These are phyloP conservation scores for Teunomyces gatunensis DNA, from an alignment of 805 yeast genomes.

Conservation along the genomic window DNA sequence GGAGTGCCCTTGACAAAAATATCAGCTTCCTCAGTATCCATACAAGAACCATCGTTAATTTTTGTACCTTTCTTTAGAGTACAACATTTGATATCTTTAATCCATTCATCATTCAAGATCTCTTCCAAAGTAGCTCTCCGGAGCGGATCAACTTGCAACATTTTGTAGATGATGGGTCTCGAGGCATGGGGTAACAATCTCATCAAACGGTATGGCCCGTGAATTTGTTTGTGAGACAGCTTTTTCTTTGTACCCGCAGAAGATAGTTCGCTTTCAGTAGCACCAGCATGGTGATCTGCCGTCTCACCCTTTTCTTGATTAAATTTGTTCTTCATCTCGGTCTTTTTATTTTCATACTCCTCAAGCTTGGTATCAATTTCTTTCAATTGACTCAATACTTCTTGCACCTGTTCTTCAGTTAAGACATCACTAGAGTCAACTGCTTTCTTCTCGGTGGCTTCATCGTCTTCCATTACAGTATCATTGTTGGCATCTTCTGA, in stretches of 20 bases:
- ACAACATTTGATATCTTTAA: slow-evolving; percentile 58
- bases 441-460: slow-evolving; percentile 3
- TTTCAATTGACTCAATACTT: slow-evolving; percentile 31
- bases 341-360: slow-evolving; percentile 33
- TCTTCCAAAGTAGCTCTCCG: slow-evolving; percentile 67
- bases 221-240: slow-evolving; percentile 54
- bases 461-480: slow-evolving; percentile 8
- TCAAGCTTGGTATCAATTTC: slow-evolving; percentile 37
- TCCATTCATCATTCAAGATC: slow-evolving; percentile 70
- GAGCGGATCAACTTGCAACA: slow-evolving; percentile 59
- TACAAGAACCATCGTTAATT: slow-evolving; percentile 16
- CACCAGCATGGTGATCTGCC: not conserved
- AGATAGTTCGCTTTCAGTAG: slow-evolving; percentile 7
- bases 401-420: slow-evolving; percentile 31
- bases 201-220: slow-evolving; percentile 81
- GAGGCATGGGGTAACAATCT: slow-evolving; percentile 81
- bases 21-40: slow-evolving; percentile 39
- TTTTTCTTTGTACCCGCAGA: slow-evolving; percentile 27
- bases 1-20: slow-evolving; percentile 36
- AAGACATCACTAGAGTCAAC: slow-evolving; percentile 21
- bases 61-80: slow-evolving; percentile 38
- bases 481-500: slow-evolving; percentile 10
- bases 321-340: slow-evolving; percentile 32
- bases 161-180: slow-evolving; percentile 67
- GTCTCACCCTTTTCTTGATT: slow-evolving; percentile 16